These are phyloP conservation scores for Byssothecium circinans DNA, from an alignment of 2,329 filamentous ascomycete species.

Conservation along the genomic window DNA sequence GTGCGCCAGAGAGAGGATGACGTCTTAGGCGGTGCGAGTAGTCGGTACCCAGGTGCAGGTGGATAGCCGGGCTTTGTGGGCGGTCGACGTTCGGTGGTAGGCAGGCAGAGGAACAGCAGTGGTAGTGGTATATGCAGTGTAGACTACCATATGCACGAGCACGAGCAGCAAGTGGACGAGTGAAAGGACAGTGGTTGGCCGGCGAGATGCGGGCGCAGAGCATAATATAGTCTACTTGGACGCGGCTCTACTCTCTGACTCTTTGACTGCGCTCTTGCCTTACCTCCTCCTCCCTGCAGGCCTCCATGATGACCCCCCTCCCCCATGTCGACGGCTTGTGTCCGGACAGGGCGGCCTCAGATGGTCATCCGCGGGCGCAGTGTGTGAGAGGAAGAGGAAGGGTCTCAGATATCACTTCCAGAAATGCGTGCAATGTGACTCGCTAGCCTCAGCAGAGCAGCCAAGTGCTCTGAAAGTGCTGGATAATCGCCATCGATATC, in stretches of 20 bases:
- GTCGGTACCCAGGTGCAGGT: no score
- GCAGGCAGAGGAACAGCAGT: no score
- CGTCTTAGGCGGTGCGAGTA: conserved; percentile 11
- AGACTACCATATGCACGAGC: conserved; percentile 2
- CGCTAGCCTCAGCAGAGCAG: conserved; percentile 18
- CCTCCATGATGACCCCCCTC: neutral
- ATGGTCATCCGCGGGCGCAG: conserved; percentile 30
- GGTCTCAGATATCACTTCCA: conserved; percentile 22
- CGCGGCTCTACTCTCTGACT: conserved; percentile 3
- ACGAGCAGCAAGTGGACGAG: conserved; percentile 1
- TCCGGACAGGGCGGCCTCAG: conserved; percentile 29
- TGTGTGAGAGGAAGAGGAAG: conserved; percentile 10
- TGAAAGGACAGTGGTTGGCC: conserved; percentile 7
- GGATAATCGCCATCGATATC: neutral
- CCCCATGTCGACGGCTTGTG: conserved; percentile 12
- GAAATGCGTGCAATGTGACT: conserved; percentile 33
- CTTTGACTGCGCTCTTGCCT: neutral
- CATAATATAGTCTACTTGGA: conserved; percentile 1
- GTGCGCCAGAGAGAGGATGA: conserved; percentile 20
- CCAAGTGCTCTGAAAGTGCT: neutral
- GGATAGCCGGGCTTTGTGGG: neutral
- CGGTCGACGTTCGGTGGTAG: neutral
- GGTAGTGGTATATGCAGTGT: neutral
- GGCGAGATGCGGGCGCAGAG: conserved; percentile 7
- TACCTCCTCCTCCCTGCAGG: neutral